Conservation (phyloP, 805 yeast genomes). For the Kuraishia hungarica region DNA sequence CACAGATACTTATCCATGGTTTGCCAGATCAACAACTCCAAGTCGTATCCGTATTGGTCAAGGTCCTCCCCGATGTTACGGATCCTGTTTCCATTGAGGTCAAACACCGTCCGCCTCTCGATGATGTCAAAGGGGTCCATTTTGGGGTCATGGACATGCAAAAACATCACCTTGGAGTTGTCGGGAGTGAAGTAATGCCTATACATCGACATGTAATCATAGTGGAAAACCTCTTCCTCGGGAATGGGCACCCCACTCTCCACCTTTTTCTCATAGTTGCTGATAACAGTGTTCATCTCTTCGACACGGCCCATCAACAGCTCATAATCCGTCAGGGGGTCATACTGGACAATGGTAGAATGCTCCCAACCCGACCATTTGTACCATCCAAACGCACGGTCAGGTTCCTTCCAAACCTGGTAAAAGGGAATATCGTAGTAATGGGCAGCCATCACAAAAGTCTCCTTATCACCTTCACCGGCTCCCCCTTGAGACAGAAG, state of each 20-base stretch:
- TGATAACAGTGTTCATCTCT: conserved; percentile 14
- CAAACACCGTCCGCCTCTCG: conserved; percentile 18
- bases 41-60: conserved; percentile 20
- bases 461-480: conserved; percentile 79
- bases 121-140: conserved; percentile 39
- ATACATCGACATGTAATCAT: conserved; percentile 19
- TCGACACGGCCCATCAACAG: conserved; percentile 14
- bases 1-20: conserved; percentile 24
- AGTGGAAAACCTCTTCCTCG: conserved; percentile 8
- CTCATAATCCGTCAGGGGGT: conserved; percentile 21
- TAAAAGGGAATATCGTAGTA: conserved; percentile 40
- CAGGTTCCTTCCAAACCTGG: conserved; percentile 37
- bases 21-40: conserved; percentile 24
- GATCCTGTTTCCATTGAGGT: conserved; percentile 15
- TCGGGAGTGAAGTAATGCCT: conserved; percentile 18
- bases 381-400: conserved; percentile 25
- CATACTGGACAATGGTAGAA: conserved; percentile 25
- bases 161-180: conserved; percentile 20
- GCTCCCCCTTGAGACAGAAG: conserved; percentile 50
- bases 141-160: conserved; percentile 50
- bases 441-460: conserved; percentile 64
- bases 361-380: conserved; percentile 22
- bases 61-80: conserved; percentile 26
- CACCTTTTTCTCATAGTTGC: conserved; percentile 1
- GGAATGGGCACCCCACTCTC: not conserved